Base-by-base conservation (phyloP, 2,329 filamentous ascomycete genomes). In the Stylonectria norvegica region DNA sequence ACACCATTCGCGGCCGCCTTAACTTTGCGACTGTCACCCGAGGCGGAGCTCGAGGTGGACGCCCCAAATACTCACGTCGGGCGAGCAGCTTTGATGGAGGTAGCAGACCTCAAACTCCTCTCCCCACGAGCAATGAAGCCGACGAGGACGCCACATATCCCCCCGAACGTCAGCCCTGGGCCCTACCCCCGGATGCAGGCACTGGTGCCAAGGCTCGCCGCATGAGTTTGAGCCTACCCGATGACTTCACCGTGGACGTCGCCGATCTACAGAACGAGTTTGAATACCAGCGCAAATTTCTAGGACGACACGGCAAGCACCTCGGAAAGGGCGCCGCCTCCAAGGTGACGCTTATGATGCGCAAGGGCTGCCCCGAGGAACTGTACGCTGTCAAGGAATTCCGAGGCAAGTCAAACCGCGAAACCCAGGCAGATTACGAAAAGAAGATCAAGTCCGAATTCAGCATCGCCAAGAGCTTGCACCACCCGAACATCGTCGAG, bases 401-500 rank as follows among this genome's bases (percentile, higher is more conserved):
- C 62, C 81, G 88, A 9, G 77, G 79, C 49, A 85, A 86, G 62
- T 81, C 81, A 23, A 73, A 76, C 22, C 73, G 75, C 28, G 89
- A 95, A 60, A 81, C 77, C 8, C 71, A 78, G 47, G 75, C 80
- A 20, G 86, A 93, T 36, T 94, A 94, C 62, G 78, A 86, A 50
- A 84, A 88, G 65, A 93, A 94, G 71, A 86, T 95, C 69, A 94
- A 91, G 64, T 90, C 86, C 2, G 89, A 95, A 61, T 95, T 82
- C 67, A 88, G 83, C 62, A 89, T 95, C 50, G 86, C 86, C 45
- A 90, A 90, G 69, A 88, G 85, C 50, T 68, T 90, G 45, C 79
- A 89, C 55, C 89, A 95, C 60, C 87, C 89, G 36, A 95, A 95
- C 62, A 86, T 95, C 53, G 85, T 95, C 48, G 79, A 88, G 63